Conservation (phyloP, 305 asterid species). For the Coffea humblotiana region DNA sequence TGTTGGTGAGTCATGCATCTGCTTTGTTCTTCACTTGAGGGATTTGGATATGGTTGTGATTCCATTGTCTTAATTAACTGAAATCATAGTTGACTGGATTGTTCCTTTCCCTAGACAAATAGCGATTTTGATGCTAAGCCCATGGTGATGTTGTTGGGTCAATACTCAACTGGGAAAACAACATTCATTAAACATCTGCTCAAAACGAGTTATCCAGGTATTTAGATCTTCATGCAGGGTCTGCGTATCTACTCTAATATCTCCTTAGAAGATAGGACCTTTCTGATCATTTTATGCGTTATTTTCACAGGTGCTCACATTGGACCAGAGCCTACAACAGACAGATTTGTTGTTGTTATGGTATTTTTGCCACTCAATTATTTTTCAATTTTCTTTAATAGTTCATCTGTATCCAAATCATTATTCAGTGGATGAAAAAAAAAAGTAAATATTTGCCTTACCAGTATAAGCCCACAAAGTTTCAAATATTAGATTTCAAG, state of each 20-base stretch:
- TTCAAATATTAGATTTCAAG: not conserved
- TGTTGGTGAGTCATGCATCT: slow-evolving; percentile 53
- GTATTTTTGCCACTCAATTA: slow-evolving; percentile 32
- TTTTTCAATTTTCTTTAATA: not conserved
- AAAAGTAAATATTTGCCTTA: not conserved
- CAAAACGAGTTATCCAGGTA: slow-evolving; percentile 80
- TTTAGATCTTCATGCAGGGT: slow-evolving; percentile 11
- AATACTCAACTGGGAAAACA: slow-evolving; percentile 94
- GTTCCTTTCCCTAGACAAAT: slow-evolving; percentile 50
- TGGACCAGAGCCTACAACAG: slow-evolving; percentile 99
- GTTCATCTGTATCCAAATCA: not conserved
- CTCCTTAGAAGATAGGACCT: not conserved
- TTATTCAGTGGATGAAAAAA: not conserved
- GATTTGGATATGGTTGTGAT: not conserved
- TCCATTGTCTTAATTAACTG: slow-evolving; percentile 13
- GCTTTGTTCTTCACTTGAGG: slow-evolving; percentile 7
- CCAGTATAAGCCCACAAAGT: not conserved
- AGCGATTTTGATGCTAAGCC: slow-evolving; percentile 99
- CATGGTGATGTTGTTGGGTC: slow-evolving; percentile 98
- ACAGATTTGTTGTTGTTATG: slow-evolving; percentile 98
- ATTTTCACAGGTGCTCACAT: slow-evolving; percentile 78
- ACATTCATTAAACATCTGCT: slow-evolving; percentile 95
- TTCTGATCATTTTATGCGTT: slow-evolving; percentile 14
- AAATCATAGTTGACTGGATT: slow-evolving; percentile 15
- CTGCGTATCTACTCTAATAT: slow-evolving; percentile 8